Base-by-base conservation (phyloP, 176 grass and related monocot species). In the Thinopyrum elongatum region DNA sequence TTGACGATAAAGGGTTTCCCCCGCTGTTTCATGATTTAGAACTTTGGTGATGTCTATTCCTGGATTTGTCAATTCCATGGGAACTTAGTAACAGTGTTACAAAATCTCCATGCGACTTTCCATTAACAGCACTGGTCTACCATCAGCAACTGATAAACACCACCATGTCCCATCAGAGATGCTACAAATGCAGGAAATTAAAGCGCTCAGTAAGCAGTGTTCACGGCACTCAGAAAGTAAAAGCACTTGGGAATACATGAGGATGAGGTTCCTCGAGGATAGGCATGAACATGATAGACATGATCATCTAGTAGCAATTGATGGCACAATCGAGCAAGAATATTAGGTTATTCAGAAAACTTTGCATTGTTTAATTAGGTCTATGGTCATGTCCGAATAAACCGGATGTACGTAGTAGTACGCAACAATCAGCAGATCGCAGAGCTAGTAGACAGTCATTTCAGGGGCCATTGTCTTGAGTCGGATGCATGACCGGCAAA, bases 401-500 rank as follows among this genome's bases (percentile, higher is more conserved):
- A 73, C 46, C 67, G 57, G 21, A n/a, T 65, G 5, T 36, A 36
- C 16, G 36, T n/a, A n/a, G n/a, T n/a, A n/a, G 30, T 31, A 3
- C 30, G 30, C 30, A 31, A 31, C 3, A 2, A 31, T 31, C 30
- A 31, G 30, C 30, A n/a, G n/a, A n/a, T n/a, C n/a, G n/a, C n/a
- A 27, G 2, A 73, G 2, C 39, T 72, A 53, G 72, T 27, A 6
- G 10, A 17, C 57, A 12, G 29, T 66, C 74, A 39, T 62, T 66
- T 74, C 55, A 63, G 34, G 46, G 82, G 23, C 19, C 80, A 65
- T 41, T 26, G 11, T 19, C 6, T 46, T 67, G 80, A 87, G 63
- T 31, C 62, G 72, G 74, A 90, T 87, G 89, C 74, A 60, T 35
- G 27, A 87, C 74, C 89, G 25, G 67, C 74, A 87, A 75, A 49